phyloP scores from a whole-genome alignment of 257 asterid species.

The Solanum piurae region DNA sequence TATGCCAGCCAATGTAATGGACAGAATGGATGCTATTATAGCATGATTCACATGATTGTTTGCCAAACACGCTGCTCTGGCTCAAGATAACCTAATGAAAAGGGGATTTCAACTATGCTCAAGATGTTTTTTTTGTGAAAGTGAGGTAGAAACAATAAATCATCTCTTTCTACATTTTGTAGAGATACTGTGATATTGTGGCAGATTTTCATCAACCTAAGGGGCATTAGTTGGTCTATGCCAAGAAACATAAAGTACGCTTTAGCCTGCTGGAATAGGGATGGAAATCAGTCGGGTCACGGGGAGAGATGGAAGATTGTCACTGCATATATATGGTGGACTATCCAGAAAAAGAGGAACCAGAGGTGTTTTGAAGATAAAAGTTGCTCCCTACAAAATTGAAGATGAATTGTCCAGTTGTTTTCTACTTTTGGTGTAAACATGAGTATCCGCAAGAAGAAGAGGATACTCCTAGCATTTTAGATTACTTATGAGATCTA shows the following conservation, averaged over 20 bases:
- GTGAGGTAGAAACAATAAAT: neutral
- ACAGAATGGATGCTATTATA: neutral
- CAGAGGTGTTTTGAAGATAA: neutral
- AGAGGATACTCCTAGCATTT: neutral
- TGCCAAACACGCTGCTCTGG: neutral
- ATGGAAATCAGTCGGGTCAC: neutral
- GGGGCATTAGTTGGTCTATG: neutral
- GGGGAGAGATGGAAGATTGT: neutral
- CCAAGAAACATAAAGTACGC: neutral
- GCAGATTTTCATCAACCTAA: neutral
- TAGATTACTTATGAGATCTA: neutral
- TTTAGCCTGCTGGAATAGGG: neutral
- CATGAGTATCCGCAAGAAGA: neutral
- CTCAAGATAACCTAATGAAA: neutral
- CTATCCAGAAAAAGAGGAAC: neutral
- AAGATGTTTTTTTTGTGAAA: neutral
- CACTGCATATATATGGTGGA: neutral
- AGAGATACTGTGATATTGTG: neutral
- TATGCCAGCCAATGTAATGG: neutral
- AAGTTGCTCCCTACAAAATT: neutral
- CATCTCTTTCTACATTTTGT: neutral
- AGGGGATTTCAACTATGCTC: neutral
- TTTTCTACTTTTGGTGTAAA: neutral
- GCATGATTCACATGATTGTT: neutral
- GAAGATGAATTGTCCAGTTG: neutral